Conservation (phyloP, 495 filamentous ascomycete species). For the Aspergillus coremiiformis region DNA sequence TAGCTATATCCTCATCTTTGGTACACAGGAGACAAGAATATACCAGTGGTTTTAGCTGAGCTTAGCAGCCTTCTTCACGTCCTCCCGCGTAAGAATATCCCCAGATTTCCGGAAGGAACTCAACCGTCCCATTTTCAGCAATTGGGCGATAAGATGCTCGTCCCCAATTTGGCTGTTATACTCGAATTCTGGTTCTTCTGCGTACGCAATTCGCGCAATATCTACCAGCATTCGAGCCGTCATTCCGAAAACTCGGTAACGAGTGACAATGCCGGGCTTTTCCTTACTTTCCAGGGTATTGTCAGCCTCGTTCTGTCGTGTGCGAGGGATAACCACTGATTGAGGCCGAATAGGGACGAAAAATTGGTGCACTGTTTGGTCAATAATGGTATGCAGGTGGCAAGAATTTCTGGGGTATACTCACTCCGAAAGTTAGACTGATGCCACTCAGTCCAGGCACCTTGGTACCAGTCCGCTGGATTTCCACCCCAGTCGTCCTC, state of each 20-base stretch:
- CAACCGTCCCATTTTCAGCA: slow-evolving; percentile 56
- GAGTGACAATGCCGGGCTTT: slow-evolving; percentile 34
- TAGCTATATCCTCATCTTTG: background rate
- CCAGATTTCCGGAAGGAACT: slow-evolving; percentile 38
- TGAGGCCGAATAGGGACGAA: slow-evolving; percentile 64
- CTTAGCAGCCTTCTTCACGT: slow-evolving; percentile 49
- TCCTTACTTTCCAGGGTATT: slow-evolving; percentile 36
- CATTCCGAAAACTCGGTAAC: slow-evolving; percentile 86
- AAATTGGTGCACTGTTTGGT: slow-evolving; percentile 68
- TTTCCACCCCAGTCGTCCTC: slow-evolving; percentile 25
- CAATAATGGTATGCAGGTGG: background rate
- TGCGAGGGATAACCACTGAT: slow-evolving; percentile 49
- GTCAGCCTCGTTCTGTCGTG: slow-evolving; percentile 21
- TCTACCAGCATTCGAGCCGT: slow-evolving; percentile 85
- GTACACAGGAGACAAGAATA: background rate
- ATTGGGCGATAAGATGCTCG: slow-evolving; percentile 59
- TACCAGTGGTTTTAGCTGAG: slow-evolving; percentile 27
- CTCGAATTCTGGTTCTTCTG: slow-evolving; percentile 72
- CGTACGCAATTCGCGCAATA: slow-evolving; percentile 75
- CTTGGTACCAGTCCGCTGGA: slow-evolving; percentile 52
- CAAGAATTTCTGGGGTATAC: slow-evolving; percentile 5
- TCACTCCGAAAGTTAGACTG: slow-evolving; percentile 54
- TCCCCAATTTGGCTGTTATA: slow-evolving; percentile 76
- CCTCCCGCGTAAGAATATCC: slow-evolving; percentile 51
- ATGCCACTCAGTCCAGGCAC: slow-evolving; percentile 54